These are phyloP conservation scores for Ensete ventricosum DNA, from an alignment of 176 grass and related monocot genomes.

Conservation along the genomic window DNA sequence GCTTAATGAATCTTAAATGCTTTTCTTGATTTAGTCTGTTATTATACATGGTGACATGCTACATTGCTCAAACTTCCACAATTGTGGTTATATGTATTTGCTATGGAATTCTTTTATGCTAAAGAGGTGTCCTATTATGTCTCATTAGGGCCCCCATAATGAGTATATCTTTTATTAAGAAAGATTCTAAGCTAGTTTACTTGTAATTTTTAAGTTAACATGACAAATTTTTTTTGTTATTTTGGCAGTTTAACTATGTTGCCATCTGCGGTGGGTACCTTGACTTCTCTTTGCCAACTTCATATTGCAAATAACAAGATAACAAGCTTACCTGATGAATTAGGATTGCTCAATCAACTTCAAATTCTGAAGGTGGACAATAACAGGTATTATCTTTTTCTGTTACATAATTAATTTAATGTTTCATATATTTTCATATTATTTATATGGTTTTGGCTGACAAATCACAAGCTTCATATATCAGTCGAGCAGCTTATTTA, in stretches of 20 bases:
- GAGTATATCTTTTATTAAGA: neutral
- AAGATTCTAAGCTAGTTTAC: constrained; percentile 11
- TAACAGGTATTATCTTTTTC: constrained; percentile 48
- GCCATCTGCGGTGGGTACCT: constrained; percentile 46
- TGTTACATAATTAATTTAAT: constrained; percentile 1
- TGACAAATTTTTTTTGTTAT: neutral
- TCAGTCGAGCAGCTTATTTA: neutral
- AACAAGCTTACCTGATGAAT: constrained; percentile 55
- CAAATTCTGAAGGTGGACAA: constrained; percentile 67
- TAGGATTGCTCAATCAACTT: constrained; percentile 66
- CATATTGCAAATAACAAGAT: constrained; percentile 67
- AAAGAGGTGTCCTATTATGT: neutral
- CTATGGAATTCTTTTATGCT: neutral
- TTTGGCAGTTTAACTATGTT: constrained; percentile 67
- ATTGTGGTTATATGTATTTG: neutral
- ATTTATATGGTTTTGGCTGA: neutral
- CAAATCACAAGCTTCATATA: neutral
- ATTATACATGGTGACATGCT: neutral
- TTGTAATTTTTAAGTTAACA: neutral
- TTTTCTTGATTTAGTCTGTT: neutral
- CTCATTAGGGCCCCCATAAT: neutral
- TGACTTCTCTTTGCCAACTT: constrained; percentile 63
- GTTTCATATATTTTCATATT: neutral
- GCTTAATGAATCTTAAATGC: neutral
- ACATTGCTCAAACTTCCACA: no score